phyloP scores from a whole-genome alignment of 257 asterid species.

The Gentiana dahurica region DNA sequence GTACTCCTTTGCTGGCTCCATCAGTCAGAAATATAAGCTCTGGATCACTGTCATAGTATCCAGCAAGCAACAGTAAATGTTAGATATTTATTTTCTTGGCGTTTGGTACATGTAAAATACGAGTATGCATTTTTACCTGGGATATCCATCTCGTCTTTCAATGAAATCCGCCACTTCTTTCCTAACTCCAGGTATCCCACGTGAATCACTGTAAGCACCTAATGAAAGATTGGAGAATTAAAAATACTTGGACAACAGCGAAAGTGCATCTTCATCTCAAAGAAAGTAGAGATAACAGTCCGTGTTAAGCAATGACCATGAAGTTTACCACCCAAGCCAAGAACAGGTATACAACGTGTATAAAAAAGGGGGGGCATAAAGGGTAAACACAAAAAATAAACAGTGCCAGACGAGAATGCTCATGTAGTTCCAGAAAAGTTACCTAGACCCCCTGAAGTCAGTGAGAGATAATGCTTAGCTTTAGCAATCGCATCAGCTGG shows the following conservation, averaged over 20 bases:
- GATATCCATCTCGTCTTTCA: constrained; percentile 97
- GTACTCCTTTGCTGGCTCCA: constrained; percentile 99
- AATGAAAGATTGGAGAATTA: constrained; percentile 16
- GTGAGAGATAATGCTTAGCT: constrained; percentile 77
- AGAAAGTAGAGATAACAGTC: background rate
- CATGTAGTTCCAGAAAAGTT: background rate
- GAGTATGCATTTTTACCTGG: constrained; percentile 45
- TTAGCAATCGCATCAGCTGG: constrained; percentile 96
- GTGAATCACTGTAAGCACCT: constrained; percentile 99
- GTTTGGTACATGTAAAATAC: background rate
- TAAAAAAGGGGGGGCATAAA: constrained; percentile 1
- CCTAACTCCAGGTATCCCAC: constrained; percentile 92
- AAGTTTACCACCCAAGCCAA: too few relatives aligned
- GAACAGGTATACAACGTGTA: too few relatives aligned
- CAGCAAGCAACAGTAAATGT: constrained; percentile 2
- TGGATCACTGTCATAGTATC: constrained; percentile 65
- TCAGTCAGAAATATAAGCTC: constrained; percentile 92
- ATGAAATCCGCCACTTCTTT: constrained; percentile 94
- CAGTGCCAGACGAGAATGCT: background rate
- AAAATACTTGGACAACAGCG: constrained; percentile 7
- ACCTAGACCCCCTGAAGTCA: constrained; percentile 96
- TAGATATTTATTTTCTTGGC: constrained; percentile 7
- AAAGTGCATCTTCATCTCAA: background rate
- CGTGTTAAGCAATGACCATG: background rate
- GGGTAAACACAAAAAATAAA: background rate